A percentile compares a stretch with the other conserved stretches of the same genome.
Evolutionary conservation across 306 rosid genomes (phyloP).

Genomic region (Parietaria judaica): DNA sequence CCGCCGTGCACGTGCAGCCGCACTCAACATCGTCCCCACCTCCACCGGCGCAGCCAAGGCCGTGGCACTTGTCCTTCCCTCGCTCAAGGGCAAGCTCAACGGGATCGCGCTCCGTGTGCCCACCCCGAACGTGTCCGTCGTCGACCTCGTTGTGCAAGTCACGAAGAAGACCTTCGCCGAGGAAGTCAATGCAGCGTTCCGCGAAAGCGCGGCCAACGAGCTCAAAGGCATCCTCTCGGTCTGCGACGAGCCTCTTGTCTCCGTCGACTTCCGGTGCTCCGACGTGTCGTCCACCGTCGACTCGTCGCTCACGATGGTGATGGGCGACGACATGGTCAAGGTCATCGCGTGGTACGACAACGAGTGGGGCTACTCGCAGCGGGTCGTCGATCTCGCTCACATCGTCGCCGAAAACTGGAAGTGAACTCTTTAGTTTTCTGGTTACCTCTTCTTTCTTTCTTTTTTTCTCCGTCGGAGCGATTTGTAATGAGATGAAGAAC

Average conservation of each 20-base stretch:
- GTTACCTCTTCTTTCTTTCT: constrained; percentile 13
- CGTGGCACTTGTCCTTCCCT: constrained; percentile 85
- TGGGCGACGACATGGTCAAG: constrained; percentile 98
- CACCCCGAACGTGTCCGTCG: constrained; percentile 93
- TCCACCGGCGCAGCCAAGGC: constrained; percentile 99
- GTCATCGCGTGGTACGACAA: constrained; percentile 99
- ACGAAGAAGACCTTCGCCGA: constrained; percentile 91
- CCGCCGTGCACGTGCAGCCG: constrained; percentile 92
- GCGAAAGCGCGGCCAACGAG: constrained; percentile 80
- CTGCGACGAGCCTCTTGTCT: constrained; percentile 94
- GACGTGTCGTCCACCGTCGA: constrained; percentile 95
- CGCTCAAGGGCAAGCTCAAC: constrained; percentile 85
- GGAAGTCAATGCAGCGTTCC: constrained; percentile 86
- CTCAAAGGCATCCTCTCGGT: constrained; percentile 71
- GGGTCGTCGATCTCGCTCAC: constrained; percentile 97
- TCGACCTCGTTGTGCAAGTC: constrained; percentile 90
- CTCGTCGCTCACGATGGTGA: constrained; percentile 91
- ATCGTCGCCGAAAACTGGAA: constrained; percentile 95
- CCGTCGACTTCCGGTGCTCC: constrained; percentile 86
- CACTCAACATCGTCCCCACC: constrained; percentile 91
- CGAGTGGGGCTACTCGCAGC: constrained; percentile 97
- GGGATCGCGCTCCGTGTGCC: constrained; percentile 97
- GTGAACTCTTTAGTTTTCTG: constrained; percentile 27
- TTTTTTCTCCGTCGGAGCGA: constrained; percentile 9
- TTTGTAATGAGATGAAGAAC: constrained; percentile 30